Percentiles rank a stretch among this genome's conserved stretches.
Conservation (phyloP, 768 basidiomycete genomes). For the Lyophyllum atratum region DNA sequence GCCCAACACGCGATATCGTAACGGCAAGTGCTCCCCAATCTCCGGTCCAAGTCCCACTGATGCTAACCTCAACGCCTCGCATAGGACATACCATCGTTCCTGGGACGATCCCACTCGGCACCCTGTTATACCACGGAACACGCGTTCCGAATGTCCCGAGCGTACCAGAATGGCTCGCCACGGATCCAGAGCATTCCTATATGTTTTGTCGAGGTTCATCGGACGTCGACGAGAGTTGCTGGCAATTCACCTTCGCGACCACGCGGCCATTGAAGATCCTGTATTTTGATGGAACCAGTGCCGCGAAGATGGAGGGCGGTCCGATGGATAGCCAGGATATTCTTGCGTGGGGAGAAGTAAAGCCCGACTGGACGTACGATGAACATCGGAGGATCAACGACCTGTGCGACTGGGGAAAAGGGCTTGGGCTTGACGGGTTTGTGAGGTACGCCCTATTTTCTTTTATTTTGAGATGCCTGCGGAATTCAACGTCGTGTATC, state of each 20-base stretch:
- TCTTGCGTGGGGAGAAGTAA: conserved; percentile 39
- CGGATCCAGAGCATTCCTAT: conserved; percentile 41
- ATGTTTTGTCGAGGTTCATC: conserved; percentile 32
- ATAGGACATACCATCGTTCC: conserved; percentile 12
- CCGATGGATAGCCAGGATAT: conserved; percentile 50
- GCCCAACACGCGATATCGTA: conserved; percentile 38
- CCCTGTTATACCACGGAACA: conserved; percentile 39
- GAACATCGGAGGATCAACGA: conserved; percentile 38
- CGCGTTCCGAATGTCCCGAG: conserved; percentile 24
- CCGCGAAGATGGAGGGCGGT: conserved; percentile 35
- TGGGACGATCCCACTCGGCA: conserved; percentile 23
- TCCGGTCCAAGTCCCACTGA: neutral
- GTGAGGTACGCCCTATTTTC: conserved; percentile 36
- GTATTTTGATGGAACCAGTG: conserved; percentile 56
- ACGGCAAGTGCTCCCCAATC: conserved; percentile 23
- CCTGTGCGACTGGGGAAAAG: conserved; percentile 46
- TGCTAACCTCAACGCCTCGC: neutral
- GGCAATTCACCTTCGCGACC: conserved; percentile 40
- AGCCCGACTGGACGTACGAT: conserved; percentile 20
- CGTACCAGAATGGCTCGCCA: conserved; percentile 37
- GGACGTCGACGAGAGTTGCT: conserved; percentile 26
- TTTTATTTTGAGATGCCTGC: neutral
- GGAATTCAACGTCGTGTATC: neutral
- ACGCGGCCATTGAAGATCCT: conserved; percentile 43
- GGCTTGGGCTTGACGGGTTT: conserved; percentile 45